These are phyloP conservation scores for Psilocybe cyanescens DNA, from an alignment of 768 basidiomycete species.

Conservation along the genomic window DNA sequence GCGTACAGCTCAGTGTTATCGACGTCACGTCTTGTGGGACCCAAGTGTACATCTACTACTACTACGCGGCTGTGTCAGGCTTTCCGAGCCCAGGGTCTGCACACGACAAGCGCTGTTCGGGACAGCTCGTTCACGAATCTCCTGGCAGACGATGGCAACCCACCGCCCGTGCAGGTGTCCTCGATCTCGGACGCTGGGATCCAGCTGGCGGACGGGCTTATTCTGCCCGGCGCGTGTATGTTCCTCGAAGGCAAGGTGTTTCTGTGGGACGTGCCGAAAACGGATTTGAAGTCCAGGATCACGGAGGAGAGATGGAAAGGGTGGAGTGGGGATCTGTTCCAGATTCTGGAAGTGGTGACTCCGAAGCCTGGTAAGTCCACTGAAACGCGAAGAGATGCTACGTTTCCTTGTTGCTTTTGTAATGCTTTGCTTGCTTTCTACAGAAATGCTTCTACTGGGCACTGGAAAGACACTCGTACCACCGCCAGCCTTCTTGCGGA, in stretches of 20 bases:
- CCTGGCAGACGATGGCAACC: conserved; percentile 64
- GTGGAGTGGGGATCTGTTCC: conserved; percentile 78
- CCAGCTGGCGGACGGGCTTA: conserved; percentile 75
- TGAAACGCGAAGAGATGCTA: not conserved
- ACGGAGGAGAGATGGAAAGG: conserved; percentile 53
- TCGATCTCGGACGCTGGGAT: conserved; percentile 69
- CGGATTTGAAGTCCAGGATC: conserved; percentile 18
- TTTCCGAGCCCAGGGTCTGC: conserved; percentile 14
- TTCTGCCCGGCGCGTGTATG: conserved; percentile 77
- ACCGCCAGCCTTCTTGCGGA: conserved; percentile 67
- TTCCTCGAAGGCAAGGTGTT: conserved; percentile 88
- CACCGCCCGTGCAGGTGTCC: conserved; percentile 73
- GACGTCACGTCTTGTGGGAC: not conserved
- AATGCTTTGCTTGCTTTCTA: not conserved
- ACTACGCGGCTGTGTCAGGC: not conserved
- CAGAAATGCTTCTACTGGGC: conserved; percentile 90
- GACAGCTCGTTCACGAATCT: conserved; percentile 67
- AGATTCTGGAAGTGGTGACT: conserved; percentile 78
- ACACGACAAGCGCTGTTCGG: conserved; percentile 17
- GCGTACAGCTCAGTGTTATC: not conserved
- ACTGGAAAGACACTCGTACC: conserved; percentile 77
- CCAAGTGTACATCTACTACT: not conserved
- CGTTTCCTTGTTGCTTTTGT: too few relatives aligned
- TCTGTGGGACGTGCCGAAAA: conserved; percentile 81
- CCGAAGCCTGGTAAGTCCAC: conserved; percentile 82